Base-by-base conservation (phyloP, 805 yeast species). In the Kuraishia capsulata region DNA sequence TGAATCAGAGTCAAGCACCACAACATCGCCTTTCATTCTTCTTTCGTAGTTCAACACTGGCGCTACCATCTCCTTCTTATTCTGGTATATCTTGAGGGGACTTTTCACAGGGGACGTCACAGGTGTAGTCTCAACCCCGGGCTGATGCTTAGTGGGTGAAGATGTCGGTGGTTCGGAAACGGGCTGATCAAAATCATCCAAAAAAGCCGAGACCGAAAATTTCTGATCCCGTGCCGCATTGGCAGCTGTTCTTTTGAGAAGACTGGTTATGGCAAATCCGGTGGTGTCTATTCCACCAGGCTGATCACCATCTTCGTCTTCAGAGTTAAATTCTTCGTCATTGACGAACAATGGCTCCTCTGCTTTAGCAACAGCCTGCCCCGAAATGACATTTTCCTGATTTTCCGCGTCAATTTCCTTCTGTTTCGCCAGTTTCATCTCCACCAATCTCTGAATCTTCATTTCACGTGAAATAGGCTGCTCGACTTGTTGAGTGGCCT, bases 1-100 rank as follows among this genome's bases (percentile, higher is more conserved):
- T 2, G 47, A 42, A 25, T 44, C 47, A 2, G 47, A 42, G 24
- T 42, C 44, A 17, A 44, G 35, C 30, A 39, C 44, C 14, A 38
- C 20, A 11, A 24, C 18, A 9, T 37, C 32, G 14, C 25, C 40
- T 14, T 18, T 25, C 21, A 37, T 23, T 13, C 18, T 21, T 25
- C 10, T 25, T 21, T 23, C 30, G 34, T 37, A 37, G 13, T 20
- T 23, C 28, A 13, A 16, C n/a, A 37, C 21, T n/a, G 39, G 39
- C 8, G 20, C 20, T 14, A 11, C 9, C 17, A n/a, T 4, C 10
- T 16, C 18, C 11, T 5, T 9, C 13, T 24, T 10, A 13, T 20
- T 33, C 4, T 19, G 16, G 5, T 19, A n/a, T 18, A 28, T 14
- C 14, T 13, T 28, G 17, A 28, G 17, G 14, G 31, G 31, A 11